A percentile compares a stretch with the other conserved stretches of the same genome.
Evolutionary conservation across 192 early-diverging fungal species (phyloP).

Genomic region (Coemansia javaensis): DNA sequence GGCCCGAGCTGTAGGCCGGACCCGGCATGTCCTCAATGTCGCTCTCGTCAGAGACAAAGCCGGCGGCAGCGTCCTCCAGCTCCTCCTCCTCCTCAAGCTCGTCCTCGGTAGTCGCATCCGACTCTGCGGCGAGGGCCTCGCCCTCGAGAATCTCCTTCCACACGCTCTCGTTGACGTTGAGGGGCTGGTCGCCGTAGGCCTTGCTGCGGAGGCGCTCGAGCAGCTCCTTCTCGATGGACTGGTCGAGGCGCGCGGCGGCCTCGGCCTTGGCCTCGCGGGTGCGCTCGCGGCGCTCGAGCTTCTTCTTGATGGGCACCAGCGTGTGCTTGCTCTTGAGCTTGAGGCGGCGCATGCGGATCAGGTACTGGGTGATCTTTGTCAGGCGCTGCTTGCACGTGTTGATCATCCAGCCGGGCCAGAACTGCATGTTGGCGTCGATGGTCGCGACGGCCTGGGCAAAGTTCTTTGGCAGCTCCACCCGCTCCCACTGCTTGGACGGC

Average conservation of each 20-base stretch:
- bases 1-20: slow-evolving; percentile 54
- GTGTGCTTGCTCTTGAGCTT: slow-evolving; percentile 72
- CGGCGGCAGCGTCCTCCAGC: slow-evolving; percentile 46
- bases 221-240: slow-evolving; percentile 93
- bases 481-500: slow-evolving; percentile 92
- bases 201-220: slow-evolving; percentile 86
- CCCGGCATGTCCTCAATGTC: slow-evolving; percentile 47
- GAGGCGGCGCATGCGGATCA: slow-evolving; percentile 90
- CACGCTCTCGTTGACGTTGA: slow-evolving; percentile 86
- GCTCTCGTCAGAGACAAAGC: slow-evolving; percentile 49
- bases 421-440: slow-evolving; percentile 82
- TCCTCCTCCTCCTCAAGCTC: slow-evolving; percentile 58
- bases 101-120: slow-evolving; percentile 63
- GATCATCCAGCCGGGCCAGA: slow-evolving; percentile 87
- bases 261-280: slow-evolving; percentile 86
- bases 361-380: slow-evolving; percentile 94
- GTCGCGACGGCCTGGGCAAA: slow-evolving; percentile 79
- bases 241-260: slow-evolving; percentile 83
- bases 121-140: slow-evolving; percentile 64
- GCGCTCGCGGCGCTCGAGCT: slow-evolving; percentile 83
- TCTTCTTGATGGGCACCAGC: slow-evolving; percentile 88
- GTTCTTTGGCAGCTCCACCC: slow-evolving; percentile 83
- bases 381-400: slow-evolving; percentile 96
- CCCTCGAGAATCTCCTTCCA: slow-evolving; percentile 85
- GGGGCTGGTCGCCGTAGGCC: slow-evolving; percentile 93